Evolutionary conservation across 2,329 filamentous ascomycete genomes (phyloP), one percentile per base, ranked within the genome.

Genomic region (Claviceps spartinae): DNA sequence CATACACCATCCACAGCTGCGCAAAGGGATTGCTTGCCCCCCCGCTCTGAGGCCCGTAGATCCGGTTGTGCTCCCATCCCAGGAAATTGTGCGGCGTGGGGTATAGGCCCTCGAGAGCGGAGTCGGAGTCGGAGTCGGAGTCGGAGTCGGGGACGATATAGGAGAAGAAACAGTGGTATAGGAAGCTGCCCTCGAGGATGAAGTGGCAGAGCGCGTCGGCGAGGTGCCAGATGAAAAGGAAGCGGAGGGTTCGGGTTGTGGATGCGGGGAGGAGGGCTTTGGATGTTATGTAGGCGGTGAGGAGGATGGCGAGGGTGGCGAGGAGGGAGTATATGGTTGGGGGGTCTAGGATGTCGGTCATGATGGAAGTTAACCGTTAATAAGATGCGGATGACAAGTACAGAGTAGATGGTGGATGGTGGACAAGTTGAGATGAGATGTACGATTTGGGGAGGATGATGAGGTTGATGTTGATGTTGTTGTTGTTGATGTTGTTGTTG

Each of bases 131-230:
- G 24, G 6, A 76, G 72, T 26, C 75, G 37, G 74, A 34, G 9
- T 34, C 24, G 24, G 6, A 76, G 72, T 26, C 75, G 37, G 74
- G 71, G 55, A 75, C 75, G 51, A 70, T 64, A 20, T 56, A 71
- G 30, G 30, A 73, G 76, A 89, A 91, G 77, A 97, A 94, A 73
- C 88, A 95, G 71, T 95, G 88, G 75, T 89, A 96, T 24, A 96
- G 81, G 30, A 88, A 97, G 62, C 82, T 85, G 51, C 88, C 90
- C 71, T 97, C 91, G 65, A 97, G 85, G 65, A 88, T 74, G 68
- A 94, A 81, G 72, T 98, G 93, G 62, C 90, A 91, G 44, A 96
- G 77, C 36, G 88, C 88, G 67, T 96, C 90, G 70, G 95, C 94
- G 40, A 87, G 78, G 72, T 96, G 90, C 91, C 91, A 96, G 69